phyloP scores from a whole-genome alignment of 2,329 filamentous ascomycete species.

The Aureobasidium subglaciale region DNA sequence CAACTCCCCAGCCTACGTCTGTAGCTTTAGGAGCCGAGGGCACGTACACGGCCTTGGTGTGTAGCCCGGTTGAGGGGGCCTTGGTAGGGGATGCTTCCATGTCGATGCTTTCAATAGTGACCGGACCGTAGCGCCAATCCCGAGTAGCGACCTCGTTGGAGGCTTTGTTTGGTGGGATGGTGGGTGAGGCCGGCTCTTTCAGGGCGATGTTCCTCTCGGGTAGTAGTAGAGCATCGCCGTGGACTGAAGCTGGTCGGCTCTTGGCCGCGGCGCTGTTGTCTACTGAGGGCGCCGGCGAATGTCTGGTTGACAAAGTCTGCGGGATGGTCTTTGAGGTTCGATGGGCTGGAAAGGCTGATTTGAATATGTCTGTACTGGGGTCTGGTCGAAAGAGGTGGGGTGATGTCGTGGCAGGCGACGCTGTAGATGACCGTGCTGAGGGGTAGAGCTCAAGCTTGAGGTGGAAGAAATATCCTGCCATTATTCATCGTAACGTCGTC shows the following conservation, averaged over 20 bases:
- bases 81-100: conserved; percentile 45
- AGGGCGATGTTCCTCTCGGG: conserved; percentile 30
- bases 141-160: conserved; percentile 43
- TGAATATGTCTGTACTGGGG: conserved; percentile 40
- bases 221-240: conserved; percentile 30
- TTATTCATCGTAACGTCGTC: conserved; percentile 25
- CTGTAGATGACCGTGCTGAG: conserved; percentile 16
- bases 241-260: conserved; percentile 17
- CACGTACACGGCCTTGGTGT: conserved; percentile 75
- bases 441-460: conserved; percentile 53
- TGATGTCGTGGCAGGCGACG: conserved; percentile 2
- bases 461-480: conserved; percentile 59
- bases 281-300: not conserved
- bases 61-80: conserved; percentile 55
- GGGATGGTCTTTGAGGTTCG: conserved; percentile 32
- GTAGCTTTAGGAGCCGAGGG: conserved; percentile 64
- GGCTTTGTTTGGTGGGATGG: conserved; percentile 29
- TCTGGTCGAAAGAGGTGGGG: conserved; percentile 33
- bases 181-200: conserved; percentile 28
- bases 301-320: conserved; percentile 16
- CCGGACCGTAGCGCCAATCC: conserved; percentile 77
- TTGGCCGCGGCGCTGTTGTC: not conserved
- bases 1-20: conserved; percentile 82
- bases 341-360: conserved; percentile 37
- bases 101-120: conserved; percentile 76